Percentiles rank a stretch among this genome's conserved stretches.
phyloP scores from a whole-genome alignment of 1,139 yeast species.

The Wickerhamiella infanticola region DNA sequence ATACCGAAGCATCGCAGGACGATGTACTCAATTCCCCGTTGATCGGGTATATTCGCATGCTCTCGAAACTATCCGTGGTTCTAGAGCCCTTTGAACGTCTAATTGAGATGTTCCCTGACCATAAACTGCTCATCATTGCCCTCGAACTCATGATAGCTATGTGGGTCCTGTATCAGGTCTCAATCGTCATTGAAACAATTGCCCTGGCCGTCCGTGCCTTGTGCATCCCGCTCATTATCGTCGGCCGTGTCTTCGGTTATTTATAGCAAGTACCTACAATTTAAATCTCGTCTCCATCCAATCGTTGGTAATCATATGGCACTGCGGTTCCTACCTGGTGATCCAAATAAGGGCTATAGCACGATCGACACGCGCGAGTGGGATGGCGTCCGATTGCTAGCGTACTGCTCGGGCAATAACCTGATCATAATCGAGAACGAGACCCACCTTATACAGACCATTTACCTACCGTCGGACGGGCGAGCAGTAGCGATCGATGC shows the following conservation, averaged over 20 bases:
- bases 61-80: constrained; percentile 7
- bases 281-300: neutral
- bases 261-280: neutral
- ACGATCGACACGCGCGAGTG: constrained; percentile 51
- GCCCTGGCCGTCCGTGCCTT: constrained; percentile 19
- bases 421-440: constrained; percentile 46
- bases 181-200: constrained; percentile 20
- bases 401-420: constrained; percentile 82
- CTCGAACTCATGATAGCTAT: constrained; percentile 21
- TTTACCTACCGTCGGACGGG: constrained; percentile 57
- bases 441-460: constrained; percentile 50
- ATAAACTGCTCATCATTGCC: constrained; percentile 17
- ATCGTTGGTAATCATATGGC: neutral
- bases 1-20: neutral
- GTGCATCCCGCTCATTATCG: constrained; percentile 21
- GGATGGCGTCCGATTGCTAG: constrained; percentile 48
- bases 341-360: constrained; percentile 45
- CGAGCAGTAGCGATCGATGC: constrained; percentile 47
- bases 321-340: constrained; percentile 56
- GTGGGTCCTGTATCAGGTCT: constrained; percentile 21
- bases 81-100: constrained; percentile 11
- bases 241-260: constrained; percentile 15
- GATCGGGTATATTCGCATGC: constrained; percentile 1
- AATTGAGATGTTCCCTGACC: constrained; percentile 15
- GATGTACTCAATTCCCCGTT: neutral